These are phyloP conservation scores for Tremellales sp. DNA, from an alignment of 1,284 basidiomycete genomes.

Conservation along the genomic window DNA sequence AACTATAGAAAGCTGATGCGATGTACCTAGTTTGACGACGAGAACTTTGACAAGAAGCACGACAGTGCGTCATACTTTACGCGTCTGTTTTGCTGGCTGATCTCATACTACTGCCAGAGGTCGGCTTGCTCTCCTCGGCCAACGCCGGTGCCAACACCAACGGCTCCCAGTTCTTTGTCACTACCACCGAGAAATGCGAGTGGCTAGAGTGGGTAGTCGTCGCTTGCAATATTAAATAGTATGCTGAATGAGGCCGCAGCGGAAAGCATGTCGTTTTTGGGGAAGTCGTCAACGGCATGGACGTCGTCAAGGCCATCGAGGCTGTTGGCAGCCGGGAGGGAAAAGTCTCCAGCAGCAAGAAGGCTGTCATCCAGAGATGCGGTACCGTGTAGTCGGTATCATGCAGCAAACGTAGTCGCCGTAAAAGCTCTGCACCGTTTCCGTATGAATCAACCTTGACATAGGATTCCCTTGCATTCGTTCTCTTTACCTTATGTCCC, in stretches of 20 bases:
- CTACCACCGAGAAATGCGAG: constrained; percentile 63
- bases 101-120: constrained; percentile 16
- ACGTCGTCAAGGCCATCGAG: constrained; percentile 66
- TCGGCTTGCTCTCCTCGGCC: constrained; percentile 62
- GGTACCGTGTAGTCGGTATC: constrained; percentile 29
- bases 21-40: constrained; percentile 53
- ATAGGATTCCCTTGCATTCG: no score
- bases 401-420: no score
- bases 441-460: no score
- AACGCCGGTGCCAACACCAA: constrained; percentile 60
- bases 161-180: constrained; percentile 56
- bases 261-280: constrained; percentile 70
- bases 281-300: constrained; percentile 79
- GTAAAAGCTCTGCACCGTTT: no score
- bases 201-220: constrained; percentile 54
- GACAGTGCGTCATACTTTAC: constrained; percentile 45
- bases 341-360: constrained; percentile 32
- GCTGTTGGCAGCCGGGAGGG: constrained; percentile 40
- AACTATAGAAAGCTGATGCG: neutral
- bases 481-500: no score
- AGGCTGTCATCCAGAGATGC: constrained; percentile 45
- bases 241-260: constrained; percentile 30
- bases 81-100: neutral
- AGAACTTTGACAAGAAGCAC: constrained; percentile 85
- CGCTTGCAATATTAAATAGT: neutral